Base-by-base conservation (phyloP, 2,329 filamentous ascomycete genomes). In the Capronia epimyces region DNA sequence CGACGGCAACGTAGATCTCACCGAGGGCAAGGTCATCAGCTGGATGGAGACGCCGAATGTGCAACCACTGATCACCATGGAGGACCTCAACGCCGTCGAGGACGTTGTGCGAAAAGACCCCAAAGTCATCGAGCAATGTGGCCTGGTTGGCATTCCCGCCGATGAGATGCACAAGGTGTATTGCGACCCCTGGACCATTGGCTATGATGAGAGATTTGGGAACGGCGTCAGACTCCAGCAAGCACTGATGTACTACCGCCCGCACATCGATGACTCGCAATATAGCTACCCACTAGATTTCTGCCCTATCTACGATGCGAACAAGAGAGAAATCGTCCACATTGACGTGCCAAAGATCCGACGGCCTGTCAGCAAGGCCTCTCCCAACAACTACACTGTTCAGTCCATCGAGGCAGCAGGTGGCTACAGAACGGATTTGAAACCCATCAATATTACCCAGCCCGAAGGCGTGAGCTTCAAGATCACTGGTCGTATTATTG, bases 171-270 rank as follows among this genome's bases (percentile, higher is more conserved):
- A 93, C 75, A 95, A 95, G 71, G 87, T 96, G 42, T 95, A 94
- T 73, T 95, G 89, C 69, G 90, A 96, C 66, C 89, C 88, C 9
- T 96, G 90, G 90, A 95, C 90, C 1, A 95, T 96, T 68, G 90
- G 90, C 43, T 95, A 89, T 65, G 90, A 96, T 62, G 87, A 94
- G 71, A 84, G 90, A 39, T 93, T 89, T 63, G 90, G 89, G 55
- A 91, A 73, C 66, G 75, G 75, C 37, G 76, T 88, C 37, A 83
- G 90, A 48, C 79, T 95, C 3, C 90, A 96, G 70, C 90, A 96
- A 71, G 90, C 89, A 1, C 75, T 96, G 48, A 95, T 95, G 89
- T 96, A 96, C 75, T 96, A 94, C 69, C 83, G 90, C 13, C 89
- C 89, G 2, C 77, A 91, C 61, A 64, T 85, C 15, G 89, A 95